Conservation (phyloP, 371 early-diverging fungal genomes). For the Parasitella parasitica region DNA sequence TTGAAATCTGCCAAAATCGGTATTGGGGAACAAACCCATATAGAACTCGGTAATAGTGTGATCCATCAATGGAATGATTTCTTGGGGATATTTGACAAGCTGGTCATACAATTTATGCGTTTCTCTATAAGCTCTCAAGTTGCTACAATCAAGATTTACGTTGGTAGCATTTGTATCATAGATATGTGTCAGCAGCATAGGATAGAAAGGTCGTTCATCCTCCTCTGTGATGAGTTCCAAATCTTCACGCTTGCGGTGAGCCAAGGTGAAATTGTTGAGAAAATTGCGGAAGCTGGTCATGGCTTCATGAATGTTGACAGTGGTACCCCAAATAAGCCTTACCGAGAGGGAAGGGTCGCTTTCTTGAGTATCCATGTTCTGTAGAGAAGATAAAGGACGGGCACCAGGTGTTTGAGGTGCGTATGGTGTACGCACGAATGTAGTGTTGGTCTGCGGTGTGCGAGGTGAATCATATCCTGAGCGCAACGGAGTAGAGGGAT, state of each 20-base stretch:
- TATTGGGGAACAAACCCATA: constrained; percentile 63
- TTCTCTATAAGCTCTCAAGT: constrained; percentile 74
- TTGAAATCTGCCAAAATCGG: constrained; percentile 47
- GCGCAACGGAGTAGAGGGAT: constrained; percentile 45
- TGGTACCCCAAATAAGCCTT: constrained; percentile 98
- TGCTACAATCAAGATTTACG: constrained; percentile 90
- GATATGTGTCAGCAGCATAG: constrained; percentile 59
- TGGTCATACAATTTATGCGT: constrained; percentile 77
- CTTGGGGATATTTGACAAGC: constrained; percentile 95
- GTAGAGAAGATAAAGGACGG: constrained; percentile 8
- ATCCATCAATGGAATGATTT: constrained; percentile 97
- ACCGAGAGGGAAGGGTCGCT: constrained; percentile 44
- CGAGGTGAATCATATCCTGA: constrained; percentile 15
- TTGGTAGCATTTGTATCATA: constrained; percentile 51
- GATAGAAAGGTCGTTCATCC: constrained; percentile 73
- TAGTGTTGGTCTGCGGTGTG: constrained; percentile 30
- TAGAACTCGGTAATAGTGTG: constrained; percentile 83
- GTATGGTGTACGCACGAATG: constrained; percentile 43
- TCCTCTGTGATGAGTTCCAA: constrained; percentile 37
- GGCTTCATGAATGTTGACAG: constrained; percentile 92
- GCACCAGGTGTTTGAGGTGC: constrained; percentile 25
- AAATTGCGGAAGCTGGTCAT: constrained; percentile 91
- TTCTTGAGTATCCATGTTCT: constrained; percentile 38
- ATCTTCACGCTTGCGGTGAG: constrained; percentile 57
- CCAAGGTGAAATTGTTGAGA: constrained; percentile 72